Evolutionary conservation across 805 yeast genomes (phyloP), one percentile per base, ranked within the genome.

Genomic region (Metschnikowia picachoensis): DNA sequence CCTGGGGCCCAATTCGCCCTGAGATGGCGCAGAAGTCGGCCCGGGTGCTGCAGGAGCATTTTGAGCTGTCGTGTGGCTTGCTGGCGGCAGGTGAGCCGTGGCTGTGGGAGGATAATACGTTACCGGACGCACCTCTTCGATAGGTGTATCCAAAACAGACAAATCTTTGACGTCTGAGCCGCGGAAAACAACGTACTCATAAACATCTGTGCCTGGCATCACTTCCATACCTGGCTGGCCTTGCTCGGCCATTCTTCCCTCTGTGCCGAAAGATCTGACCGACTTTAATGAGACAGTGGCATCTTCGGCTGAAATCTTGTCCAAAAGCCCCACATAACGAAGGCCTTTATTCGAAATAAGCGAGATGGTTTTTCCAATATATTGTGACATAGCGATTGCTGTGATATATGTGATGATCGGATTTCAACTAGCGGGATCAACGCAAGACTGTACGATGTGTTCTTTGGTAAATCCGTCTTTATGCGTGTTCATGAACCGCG

Each of bases 121-220:
- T 27, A 43, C 78, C 0, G 88, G 85, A 53, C 75, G 73, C 29
- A 85, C 86, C 48, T 79, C 79, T 35, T 81, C 83, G 48, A 83
- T 68, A 4, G 83, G 81, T 32, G 74, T 74, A 51, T 90, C 97
- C 59, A 92, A 74, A 45, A 94, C 94, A 55, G 82, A 81, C 65
- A 94, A 75, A 60, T 87, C 96, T 67, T 87, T 86, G 17, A 94
- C 97, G 58, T 92, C 97, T 25, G 87, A 80, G 33, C 99, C 99
- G 56, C 91, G 80, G 64, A 94, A 86, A 45, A 85, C 87, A 42
- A 94, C 88, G 47, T 78, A 79, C 27, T 87, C 91, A 66, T 80
- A 87, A 13, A 84, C 76, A 36, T 76, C 81, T n/a, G 73, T 66
- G 15, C 87, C 83, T 7, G 95, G 85, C 46, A 80, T 77, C 35